phyloP scores from a whole-genome alignment of 345 rosid genomes.

The Linum tenue region DNA sequence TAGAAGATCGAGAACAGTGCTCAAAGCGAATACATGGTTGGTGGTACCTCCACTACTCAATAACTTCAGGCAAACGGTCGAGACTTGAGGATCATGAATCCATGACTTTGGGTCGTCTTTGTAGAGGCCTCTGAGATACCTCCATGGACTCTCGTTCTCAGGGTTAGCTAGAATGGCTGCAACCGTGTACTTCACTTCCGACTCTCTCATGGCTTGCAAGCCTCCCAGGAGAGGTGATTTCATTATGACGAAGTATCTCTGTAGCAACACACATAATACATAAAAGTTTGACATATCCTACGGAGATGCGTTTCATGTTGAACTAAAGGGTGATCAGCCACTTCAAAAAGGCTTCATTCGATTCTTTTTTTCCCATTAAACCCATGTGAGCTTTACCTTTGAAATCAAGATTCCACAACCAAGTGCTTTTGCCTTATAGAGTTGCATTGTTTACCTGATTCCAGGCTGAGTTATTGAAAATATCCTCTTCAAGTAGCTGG shows the following conservation, averaged over 20 bases:
- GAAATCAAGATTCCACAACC: background rate
- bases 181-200: constrained; percentile 61
- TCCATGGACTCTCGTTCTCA: constrained; percentile 82
- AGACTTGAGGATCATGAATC: constrained; percentile 47
- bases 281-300: too few relatives aligned
- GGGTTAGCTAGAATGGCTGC: constrained; percentile 51
- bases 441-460: constrained; percentile 51
- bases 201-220: constrained; percentile 52
- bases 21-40: constrained; percentile 41
- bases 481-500: constrained; percentile 65
- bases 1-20: constrained; percentile 71
- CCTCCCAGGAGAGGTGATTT: constrained; percentile 65
- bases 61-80: constrained; percentile 56
- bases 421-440: background rate
- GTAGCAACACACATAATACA: constrained; percentile 14
- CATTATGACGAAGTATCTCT: constrained; percentile 72
- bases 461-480: constrained; percentile 94
- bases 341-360: too few relatives aligned
- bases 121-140: constrained; percentile 80
- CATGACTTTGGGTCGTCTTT: constrained; percentile 36
- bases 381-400: background rate
- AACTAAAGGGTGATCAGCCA: too few relatives aligned
- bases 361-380: too few relatives aligned
- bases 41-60: constrained; percentile 34
- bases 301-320: too few relatives aligned